Percentiles rank a stretch among this genome's conserved stretches.
These are phyloP conservation scores for Fusarium sterilihyphosum DNA, from an alignment of 2,329 filamentous ascomycete genomes.

Conservation along the genomic window DNA sequence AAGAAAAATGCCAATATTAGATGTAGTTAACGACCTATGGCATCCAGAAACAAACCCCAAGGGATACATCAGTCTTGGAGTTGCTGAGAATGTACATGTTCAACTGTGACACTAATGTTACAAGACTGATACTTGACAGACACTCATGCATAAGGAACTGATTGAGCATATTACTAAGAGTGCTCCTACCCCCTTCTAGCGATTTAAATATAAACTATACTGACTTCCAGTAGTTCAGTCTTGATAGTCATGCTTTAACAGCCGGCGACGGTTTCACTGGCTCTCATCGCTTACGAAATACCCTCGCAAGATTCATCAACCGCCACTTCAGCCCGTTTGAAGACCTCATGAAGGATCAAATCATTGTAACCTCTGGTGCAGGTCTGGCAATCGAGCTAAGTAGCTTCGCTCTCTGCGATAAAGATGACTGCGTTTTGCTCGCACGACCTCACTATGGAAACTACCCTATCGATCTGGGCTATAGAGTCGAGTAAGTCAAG, in stretches of 20 bases:
- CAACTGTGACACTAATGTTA: accelerated
- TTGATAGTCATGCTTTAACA: background rate
- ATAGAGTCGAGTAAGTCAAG: background rate
- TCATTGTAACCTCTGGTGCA: background rate
- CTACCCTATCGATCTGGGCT: background rate
- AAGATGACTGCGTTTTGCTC: background rate
- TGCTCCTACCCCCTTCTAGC: accelerated
- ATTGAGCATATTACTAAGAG: background rate
- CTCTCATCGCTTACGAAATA: background rate
- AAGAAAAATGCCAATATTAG: background rate
- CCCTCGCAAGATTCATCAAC: background rate
- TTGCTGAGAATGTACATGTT: background rate
- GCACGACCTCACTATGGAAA: background rate
- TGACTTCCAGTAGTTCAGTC: background rate
- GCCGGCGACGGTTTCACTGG: background rate
- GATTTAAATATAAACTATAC: accelerated
- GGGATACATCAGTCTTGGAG: background rate
- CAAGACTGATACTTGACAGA: background rate
- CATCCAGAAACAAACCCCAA: background rate
- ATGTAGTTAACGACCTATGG: background rate
- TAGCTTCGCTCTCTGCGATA: background rate
- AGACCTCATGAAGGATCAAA: background rate
- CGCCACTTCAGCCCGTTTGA: background rate
- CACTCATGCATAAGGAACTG: background rate
- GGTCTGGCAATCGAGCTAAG: background rate